Base-by-base conservation (phyloP, 148 eudicot genomes). In the Cornus kousa region DNA sequence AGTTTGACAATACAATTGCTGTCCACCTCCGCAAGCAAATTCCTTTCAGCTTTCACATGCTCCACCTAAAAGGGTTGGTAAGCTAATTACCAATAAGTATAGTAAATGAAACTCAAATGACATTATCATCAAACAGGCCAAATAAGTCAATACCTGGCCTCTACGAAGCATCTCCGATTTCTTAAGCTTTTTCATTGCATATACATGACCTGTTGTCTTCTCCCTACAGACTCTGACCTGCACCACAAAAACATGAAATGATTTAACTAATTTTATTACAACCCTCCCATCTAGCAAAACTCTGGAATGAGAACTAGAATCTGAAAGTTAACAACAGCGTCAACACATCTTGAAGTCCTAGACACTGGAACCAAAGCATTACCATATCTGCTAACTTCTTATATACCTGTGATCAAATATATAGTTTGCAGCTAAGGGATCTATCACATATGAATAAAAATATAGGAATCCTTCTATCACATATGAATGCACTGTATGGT, bases 161-260 rank as follows among this genome's bases (percentile, higher is more conserved):
- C 98, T 84, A 55, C 97, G 96, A 85, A 95, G 97, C 98, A 95
- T 95, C 87, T 95, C 98, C 16, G 97, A 95, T 82, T 93, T 95
- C 86, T 90, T 93, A 53, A 93, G 91, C 88, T 95, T 95, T 84
- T 93, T 95, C 97, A 95, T 95, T 67, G 98, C 98, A 87, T 93
- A 95, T 9, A 95, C 97, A 70, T 81, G 81, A 71, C 90, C 93
- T 69, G 97, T 91, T 78, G 91, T 84, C 88, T 89, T 95, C 85
- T 95, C 97, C 80, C 93, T 88, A 77, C 97, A 95, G 68, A 95
- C 80, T 89, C 98, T 87, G 23, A 95, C 98, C 98, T 95, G 91
- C 62, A 75, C 67, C 73, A 80, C 70, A 82, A 65, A 60, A 77
- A 77, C 24, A 20, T 67, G n/a, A 68, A 68, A 13, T 23, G 19